Base-by-base conservation (phyloP, 495 filamentous ascomycete genomes). In the Bryoglossum gracile region DNA sequence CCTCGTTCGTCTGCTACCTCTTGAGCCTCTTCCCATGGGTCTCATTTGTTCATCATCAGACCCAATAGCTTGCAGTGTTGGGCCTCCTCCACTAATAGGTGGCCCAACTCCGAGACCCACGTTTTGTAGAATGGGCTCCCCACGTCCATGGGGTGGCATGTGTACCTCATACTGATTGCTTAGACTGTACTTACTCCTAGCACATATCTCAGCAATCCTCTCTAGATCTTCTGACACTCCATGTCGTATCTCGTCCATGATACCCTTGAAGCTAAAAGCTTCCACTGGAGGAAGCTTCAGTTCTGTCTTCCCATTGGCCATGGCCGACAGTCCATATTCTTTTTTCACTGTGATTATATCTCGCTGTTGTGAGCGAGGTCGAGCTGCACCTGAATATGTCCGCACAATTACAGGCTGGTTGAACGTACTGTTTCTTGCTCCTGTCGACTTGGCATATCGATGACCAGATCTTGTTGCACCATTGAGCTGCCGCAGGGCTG, bases 151-250 rank as follows among this genome's bases (percentile, higher is more conserved):
- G 6, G 75, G 74, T 4, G 71, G 64, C 36, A 77, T 70, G 47
- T 79, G 75, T n/a, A 77, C 72, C 39, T 79, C 74, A 50, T 79
- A 79, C 46, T 79, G 74, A 56, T 77, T 77, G 56, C 72, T 75
- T 24, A 77, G 56, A 37, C 70, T 74, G 57, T 75, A 77, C 33
- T 69, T 67, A 8, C 71, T 75, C 14, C 71, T 65, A 10, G 74
- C 75, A 55, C 74, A 79, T 14, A 79, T 77, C 52, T 79, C 75
- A 4, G 75, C 75, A 48, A 79, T 79, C 8, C 74, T 68, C 44
- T 79, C 75, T 42, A 79, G 59, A 47, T 77, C 75, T 4, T 62
- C 59, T 6, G 56, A 30, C 25, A 62, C 59, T 18, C 59, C 55
- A 43, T 59, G 50, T 34, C 47, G 48, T 37, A 76, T 69, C 14